Conservation (phyloP, 371 early-diverging fungal species). For the Mortierella sp. region DNA sequence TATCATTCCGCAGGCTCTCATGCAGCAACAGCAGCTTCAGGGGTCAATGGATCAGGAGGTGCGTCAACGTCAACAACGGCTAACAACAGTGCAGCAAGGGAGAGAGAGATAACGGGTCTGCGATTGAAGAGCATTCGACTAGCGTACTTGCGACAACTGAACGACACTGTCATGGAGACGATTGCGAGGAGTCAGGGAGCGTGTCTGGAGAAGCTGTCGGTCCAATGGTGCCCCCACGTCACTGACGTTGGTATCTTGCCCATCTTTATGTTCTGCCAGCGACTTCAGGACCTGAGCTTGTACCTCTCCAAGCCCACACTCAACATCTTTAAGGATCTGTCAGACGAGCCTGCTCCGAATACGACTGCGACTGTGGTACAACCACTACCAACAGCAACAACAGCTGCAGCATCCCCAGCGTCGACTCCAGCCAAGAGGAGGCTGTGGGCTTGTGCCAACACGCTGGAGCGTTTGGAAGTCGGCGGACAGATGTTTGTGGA, state of each 20-base stretch:
- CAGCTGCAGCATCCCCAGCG: neutral
- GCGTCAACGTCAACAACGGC: neutral
- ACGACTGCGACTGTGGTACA: neutral
- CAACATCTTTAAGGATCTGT: constrained; percentile 30
- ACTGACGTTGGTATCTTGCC: constrained; percentile 40
- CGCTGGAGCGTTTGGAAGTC: constrained; percentile 40
- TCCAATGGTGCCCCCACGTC: constrained; percentile 52
- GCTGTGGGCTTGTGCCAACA: constrained; percentile 44
- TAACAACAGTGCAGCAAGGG: neutral
- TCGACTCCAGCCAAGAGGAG: constrained; percentile 1
- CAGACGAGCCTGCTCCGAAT: neutral
- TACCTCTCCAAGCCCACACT: constrained; percentile 40
- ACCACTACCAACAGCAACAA: neutral
- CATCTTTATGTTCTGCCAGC: constrained; percentile 29
- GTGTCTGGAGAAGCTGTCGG: constrained; percentile 29
- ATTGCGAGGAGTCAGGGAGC: constrained; percentile 33
- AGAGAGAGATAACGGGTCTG: constrained; percentile 10
- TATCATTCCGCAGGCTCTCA: constrained; percentile 7
- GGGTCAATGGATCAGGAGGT: constrained; percentile 11
- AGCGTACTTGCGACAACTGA: constrained; percentile 38
- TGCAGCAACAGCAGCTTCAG: neutral
- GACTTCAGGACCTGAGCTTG: constrained; percentile 34
- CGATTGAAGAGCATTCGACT: constrained; percentile 39
- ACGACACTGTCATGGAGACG: constrained; percentile 31
- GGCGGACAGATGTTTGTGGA: constrained; percentile 54